These are phyloP conservation scores for Flaveria brownii DNA, from an alignment of 129 eudicot genomes.

Conservation along the genomic window DNA sequence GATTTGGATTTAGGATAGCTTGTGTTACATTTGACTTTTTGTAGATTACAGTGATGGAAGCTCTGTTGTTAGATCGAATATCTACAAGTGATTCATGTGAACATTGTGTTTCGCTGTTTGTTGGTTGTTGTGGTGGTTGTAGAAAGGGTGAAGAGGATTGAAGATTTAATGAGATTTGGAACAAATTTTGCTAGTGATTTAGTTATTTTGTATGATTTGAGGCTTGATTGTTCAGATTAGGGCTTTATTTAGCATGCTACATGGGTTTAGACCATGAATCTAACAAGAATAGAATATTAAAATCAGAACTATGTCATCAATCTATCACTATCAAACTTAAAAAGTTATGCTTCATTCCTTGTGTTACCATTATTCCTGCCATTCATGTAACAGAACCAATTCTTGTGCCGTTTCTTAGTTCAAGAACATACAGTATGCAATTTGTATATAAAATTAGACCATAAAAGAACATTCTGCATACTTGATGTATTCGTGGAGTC, in stretches of 20 bases:
- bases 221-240: neutral
- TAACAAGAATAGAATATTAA: neutral
- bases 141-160: neutral
- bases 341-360: neutral
- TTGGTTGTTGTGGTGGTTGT: neutral
- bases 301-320: neutral
- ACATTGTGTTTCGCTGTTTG: neutral
- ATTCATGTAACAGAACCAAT: conserved; percentile 5
- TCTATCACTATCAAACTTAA: conserved; percentile 3
- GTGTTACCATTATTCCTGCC: conserved; percentile 4
- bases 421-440: conserved; percentile 4
- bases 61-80: conserved; percentile 6
- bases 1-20: conserved; percentile 17
- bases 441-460: neutral
- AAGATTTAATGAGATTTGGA: conserved; percentile 13
- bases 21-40: conserved; percentile 21
- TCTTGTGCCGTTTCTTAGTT: conserved; percentile 11
- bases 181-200: neutral
- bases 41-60: neutral
- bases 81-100: neutral
- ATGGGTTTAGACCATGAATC: neutral
- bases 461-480: neutral
- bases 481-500: neutral
- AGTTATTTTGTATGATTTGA: neutral
- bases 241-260: neutral